Percentiles rank a stretch among this genome's conserved stretches.
Evolutionary conservation across 164 flowering plant species (phyloP).

Genomic region (Platanus orientalis): DNA sequence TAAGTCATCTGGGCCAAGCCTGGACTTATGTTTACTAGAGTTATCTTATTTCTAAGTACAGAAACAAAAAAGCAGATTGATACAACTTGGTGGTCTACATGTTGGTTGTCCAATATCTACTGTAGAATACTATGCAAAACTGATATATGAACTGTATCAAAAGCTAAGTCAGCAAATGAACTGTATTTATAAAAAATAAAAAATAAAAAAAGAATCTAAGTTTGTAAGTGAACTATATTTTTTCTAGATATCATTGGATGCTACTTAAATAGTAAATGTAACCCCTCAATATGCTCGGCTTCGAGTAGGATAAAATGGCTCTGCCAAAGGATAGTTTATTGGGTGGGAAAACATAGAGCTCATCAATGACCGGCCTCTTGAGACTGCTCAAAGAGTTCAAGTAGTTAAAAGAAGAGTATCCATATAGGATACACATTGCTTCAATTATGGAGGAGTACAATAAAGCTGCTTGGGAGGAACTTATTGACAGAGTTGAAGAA

Average conservation of each 20-base stretch:
- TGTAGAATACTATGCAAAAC: too few species aligned
- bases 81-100: too few species aligned
- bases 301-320: conserved; percentile 80
- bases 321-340: conserved; percentile 78
- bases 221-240: conserved; percentile 9
- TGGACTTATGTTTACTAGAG: too few species aligned
- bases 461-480: conserved; percentile 96
- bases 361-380: conserved; percentile 94
- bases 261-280: conserved; percentile 86
- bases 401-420: conserved; percentile 84
- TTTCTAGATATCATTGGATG: conserved; percentile 82
- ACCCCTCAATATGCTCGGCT: conserved; percentile 95
- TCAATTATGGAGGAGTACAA: conserved; percentile 98
- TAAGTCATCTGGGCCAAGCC: too few species aligned
- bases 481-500: conserved; percentile 88
- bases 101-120: too few species aligned
- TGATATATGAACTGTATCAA: background rate
- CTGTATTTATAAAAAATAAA: too few species aligned
- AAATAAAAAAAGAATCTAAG: background rate
- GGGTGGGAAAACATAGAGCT: conserved; percentile 99
- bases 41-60: too few species aligned
- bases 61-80: too few species aligned
- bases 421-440: conserved; percentile 88
- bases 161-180: too few species aligned
- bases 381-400: conserved; percentile 89